Evolutionary conservation across 345 rosid genomes (phyloP).

Genomic region (Nasturtium officinale): DNA sequence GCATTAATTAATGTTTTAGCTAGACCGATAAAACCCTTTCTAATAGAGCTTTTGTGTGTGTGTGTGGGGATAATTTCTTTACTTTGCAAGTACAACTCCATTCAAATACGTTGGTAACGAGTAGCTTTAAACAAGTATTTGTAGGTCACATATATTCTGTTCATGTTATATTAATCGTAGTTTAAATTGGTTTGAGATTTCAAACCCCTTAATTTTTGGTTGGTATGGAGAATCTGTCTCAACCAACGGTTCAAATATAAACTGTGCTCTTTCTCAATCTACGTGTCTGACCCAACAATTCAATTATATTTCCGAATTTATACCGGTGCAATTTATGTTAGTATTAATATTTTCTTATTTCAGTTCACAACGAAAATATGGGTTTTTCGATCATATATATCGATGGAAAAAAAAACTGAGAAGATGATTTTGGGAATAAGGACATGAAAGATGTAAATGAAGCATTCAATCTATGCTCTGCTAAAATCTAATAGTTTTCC

Average conservation of each 20-base stretch:
- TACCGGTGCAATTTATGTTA: not conserved
- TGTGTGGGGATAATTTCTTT: not conserved
- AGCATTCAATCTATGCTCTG: not conserved
- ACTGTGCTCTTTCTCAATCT: not conserved
- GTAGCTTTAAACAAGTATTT: not conserved
- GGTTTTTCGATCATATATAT: not conserved
- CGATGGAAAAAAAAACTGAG: not conserved
- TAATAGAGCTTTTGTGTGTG: not conserved
- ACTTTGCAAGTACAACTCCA: conserved; percentile 12
- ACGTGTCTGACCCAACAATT: conserved; percentile 7
- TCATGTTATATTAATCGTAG: conserved; percentile 7
- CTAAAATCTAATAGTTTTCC: not conserved
- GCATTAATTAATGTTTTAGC: not conserved
- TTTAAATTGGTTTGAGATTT: not conserved
- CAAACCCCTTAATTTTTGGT: not conserved
- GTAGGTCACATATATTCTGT: conserved; percentile 2
- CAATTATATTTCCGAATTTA: not conserved
- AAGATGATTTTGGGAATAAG: not conserved
- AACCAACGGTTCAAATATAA: not conserved
- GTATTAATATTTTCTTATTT: not conserved
- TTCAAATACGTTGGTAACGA: conserved; percentile 3
- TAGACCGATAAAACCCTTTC: not conserved
- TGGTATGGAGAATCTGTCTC: not conserved
- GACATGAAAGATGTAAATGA: not conserved
- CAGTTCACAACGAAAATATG: not conserved